Base-by-base conservation (phyloP, 1,284 basidiomycete species). In the Rhodotorula mucilaginosa region DNA sequence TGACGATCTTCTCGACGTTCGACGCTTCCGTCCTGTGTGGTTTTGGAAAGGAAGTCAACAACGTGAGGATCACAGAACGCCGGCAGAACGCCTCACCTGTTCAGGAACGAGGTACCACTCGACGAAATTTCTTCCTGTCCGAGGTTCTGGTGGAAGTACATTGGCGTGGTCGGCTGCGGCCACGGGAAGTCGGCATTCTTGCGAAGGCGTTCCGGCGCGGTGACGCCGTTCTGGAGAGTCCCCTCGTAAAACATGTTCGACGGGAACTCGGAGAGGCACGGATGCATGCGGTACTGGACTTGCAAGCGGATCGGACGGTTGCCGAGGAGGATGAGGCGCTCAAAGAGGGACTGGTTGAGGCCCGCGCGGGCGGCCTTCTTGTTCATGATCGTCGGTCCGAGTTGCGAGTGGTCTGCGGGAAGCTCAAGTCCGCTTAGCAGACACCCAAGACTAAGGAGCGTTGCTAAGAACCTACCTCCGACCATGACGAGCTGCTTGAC, bases 231-330 rank as follows among this genome's bases (percentile, higher is more conserved):
- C 84, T 99, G 97, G 59, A 99, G 83, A 0, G 95, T 97, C 29
- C 97, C 97, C 81, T 99, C 97, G 83, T 99, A 99, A 84, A 99
- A 99, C 96, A 99, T 98, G 83, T 99, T 99, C 73, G 93, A 97
- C 1, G 97, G 96, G 84, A 99, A 99, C 82, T 99, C 95, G 61
- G 97, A 98, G 61, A 99, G 85, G 82, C 96, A 98, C 21, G 97
- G 97, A 81, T 99, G 97, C 97, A 99, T 99, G 81, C 97, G 95
- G 81, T 99, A 99, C 83, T 99, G 97, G 58, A 99, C 97, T 83
- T 99, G 94, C 49, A 99, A 87, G 73, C 97, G 93, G 79, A 99
- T 99, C 26, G 97, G 97, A 34, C 93, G 88, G 82, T 99, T 99
- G 61, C 91, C 90, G 67, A 99, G 89, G 63, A 97, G 86, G 75